Base-by-base conservation (phyloP, 164 flowering plant genomes). In the Piper longum region DNA sequence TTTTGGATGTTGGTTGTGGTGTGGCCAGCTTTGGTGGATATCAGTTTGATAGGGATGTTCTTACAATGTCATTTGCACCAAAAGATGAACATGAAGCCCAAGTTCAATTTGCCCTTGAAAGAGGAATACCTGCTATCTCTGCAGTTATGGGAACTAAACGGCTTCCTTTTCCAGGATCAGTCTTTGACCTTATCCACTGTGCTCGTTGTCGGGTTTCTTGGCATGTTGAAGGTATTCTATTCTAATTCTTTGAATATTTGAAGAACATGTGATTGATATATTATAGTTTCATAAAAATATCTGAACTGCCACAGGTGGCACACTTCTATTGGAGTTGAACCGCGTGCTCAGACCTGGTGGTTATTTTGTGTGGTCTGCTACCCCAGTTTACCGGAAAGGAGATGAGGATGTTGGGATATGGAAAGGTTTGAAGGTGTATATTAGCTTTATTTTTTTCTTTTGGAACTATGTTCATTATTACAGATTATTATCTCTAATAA, bases 31-130 rank as follows among this genome's bases (percentile, higher is more conserved):
- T 95, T 77, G 99, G 99, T 39, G 99, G 99, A n/a, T 95, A 66
- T 78, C 93, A 91, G 65, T 95, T 91, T 77, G 99, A 95, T n/a
- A 85, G 82, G 73, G 87, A 84, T 70, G 96, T 82, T 19, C 81
- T 95, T 26, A 67, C 96, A 7, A 93, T 93, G 97, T 93, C 99
- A 40, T 79, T 93, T 65, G 99, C 99, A 56, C 99, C 99, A 57
- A 95, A 95, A 80, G 99, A 95, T 73, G 97, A 91, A 66, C 99
- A 95, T 77, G 97, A 91, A 76, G 99, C 99, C 16, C 99, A 95
- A 75, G 95, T 89, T 40, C 99, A 95, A 59, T 95, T 91, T 76
- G 99, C 99, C 54, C 95, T 95, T 62, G 99, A 95, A 75, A 85
- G 99, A 76, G 99, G 99, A 59, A 91, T 95, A 64, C 97, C 99